Percentiles rank a stretch among this genome's conserved stretches.
phyloP scores from a whole-genome alignment of 2,329 filamentous ascomycete species.

The Geoglossum cookeanum region DNA sequence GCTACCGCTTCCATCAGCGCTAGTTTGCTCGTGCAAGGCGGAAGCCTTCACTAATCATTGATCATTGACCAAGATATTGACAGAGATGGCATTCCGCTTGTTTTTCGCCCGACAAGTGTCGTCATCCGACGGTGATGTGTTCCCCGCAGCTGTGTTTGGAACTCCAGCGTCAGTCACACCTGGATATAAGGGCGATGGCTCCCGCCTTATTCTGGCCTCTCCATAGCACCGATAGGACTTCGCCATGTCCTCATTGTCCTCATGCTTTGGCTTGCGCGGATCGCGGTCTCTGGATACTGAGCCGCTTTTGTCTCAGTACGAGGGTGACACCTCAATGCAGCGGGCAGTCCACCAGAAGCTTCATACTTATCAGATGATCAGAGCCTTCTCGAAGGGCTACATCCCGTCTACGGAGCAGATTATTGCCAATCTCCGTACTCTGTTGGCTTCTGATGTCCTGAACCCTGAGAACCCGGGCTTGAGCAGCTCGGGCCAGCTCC shows the following conservation, averaged over 20 bases:
- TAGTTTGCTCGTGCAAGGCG: too few relatives aligned
- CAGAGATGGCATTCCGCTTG: too few relatives aligned
- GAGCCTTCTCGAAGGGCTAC: constrained; percentile 63
- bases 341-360: constrained; percentile 69
- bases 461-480: constrained; percentile 57
- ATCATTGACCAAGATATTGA: too few relatives aligned
- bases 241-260: not conserved
- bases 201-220: not conserved
- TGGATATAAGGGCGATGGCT: not conserved
- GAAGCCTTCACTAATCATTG: too few relatives aligned
- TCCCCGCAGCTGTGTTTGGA: not conserved
- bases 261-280: not conserved
- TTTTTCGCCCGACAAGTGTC: too few relatives aligned
- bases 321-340: constrained; percentile 64
- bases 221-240: not conserved
- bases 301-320: constrained; percentile 66
- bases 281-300: constrained; percentile 36
- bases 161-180: not conserved
- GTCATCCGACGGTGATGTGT: not conserved
- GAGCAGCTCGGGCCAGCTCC: constrained; percentile 54
- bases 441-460: constrained; percentile 60
- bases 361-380: constrained; percentile 80
- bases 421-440: constrained; percentile 58
- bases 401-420: constrained; percentile 83
- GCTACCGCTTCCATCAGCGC: too few relatives aligned